Percentiles rank a stretch among this genome's conserved stretches.
phyloP scores from a whole-genome alignment of 208 protist genomes.

The Acanthamoeba lenticulata region DNA sequence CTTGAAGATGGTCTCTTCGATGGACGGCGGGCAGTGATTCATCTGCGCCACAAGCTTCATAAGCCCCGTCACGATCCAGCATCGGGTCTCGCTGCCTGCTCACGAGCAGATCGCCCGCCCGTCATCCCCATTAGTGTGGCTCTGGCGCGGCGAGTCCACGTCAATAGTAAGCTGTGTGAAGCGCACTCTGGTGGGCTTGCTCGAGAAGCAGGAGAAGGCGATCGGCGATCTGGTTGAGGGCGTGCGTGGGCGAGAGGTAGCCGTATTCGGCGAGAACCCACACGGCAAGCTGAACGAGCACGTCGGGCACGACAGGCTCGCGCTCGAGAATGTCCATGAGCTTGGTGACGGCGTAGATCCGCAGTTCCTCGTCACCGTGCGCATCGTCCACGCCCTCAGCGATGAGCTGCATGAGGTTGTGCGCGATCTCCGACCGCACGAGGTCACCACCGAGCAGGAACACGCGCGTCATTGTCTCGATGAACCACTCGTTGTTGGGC shows the following conservation, averaged over 20 bases:
- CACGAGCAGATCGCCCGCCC: background rate
- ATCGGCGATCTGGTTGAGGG: slow-evolving; percentile 52
- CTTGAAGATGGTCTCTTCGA: slow-evolving; percentile 44
- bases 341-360: slow-evolving; percentile 86
- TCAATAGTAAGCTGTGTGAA: background rate
- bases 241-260: slow-evolving; percentile 84
- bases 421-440: slow-evolving; percentile 84
- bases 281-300: slow-evolving; percentile 84
- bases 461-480: slow-evolving; percentile 93
- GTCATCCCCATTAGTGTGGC: too few relatives aligned
- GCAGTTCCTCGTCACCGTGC: slow-evolving; percentile 85
- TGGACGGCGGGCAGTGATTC: background rate
- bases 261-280: slow-evolving; percentile 96
- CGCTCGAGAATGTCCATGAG: slow-evolving; percentile 88
- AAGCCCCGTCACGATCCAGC: slow-evolving; percentile 76
- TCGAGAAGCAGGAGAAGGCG: slow-evolving; percentile 13
- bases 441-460: slow-evolving; percentile 89
- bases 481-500: slow-evolving; percentile 86
- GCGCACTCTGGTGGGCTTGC: background rate
- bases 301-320: slow-evolving; percentile 8
- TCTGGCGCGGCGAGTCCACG: background rate
- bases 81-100: slow-evolving; percentile 63
- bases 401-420: slow-evolving; percentile 94
- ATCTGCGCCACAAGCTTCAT: slow-evolving; percentile 76
- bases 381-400: slow-evolving; percentile 90